Conservation (phyloP, 2,329 filamentous ascomycete species). For the Colletotrichum endophyticum region DNA sequence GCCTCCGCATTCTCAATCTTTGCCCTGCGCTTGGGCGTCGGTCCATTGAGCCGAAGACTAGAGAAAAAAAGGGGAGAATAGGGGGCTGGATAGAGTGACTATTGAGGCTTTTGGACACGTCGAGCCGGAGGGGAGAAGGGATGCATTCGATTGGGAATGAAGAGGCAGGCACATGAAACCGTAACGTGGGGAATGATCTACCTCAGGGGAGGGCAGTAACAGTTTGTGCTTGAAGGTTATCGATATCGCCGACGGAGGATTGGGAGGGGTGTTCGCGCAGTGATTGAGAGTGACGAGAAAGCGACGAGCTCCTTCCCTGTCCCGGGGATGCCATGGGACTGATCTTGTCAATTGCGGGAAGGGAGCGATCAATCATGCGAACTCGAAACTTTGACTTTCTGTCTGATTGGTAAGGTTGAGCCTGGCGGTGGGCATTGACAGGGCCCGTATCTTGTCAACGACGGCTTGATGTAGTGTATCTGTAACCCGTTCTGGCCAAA, state of each 20-base stretch:
- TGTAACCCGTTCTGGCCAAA: neutral
- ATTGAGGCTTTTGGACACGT: neutral
- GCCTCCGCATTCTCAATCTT: conserved; percentile 3
- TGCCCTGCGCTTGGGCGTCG: conserved; percentile 7
- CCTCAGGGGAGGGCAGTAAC: conserved; percentile 7
- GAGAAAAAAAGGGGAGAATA: neutral
- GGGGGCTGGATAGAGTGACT: neutral
- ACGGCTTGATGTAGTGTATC: neutral
- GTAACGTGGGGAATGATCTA: conserved; percentile 17
- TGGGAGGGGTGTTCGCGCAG: neutral
- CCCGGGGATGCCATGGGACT: neutral
- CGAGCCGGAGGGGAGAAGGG: neutral
- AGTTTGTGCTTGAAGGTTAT: neutral
- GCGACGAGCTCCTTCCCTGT: conserved; percentile 3
- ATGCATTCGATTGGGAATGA: conserved; percentile 15
- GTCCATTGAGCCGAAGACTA: neutral
- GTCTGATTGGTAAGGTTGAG: neutral
- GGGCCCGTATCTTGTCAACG: neutral
- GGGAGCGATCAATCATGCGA: conserved; percentile 13
- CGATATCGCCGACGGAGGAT: neutral
- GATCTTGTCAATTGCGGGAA: conserved; percentile 13
- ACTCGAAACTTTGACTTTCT: conserved; percentile 1
- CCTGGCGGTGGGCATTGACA: neutral
- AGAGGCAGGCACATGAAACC: conserved; percentile 8
- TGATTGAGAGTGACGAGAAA: neutral